Evolutionary conservation across 2,329 filamentous ascomycete genomes (phyloP), one percentile per base, ranked within the genome.

Genomic region (Pestalotiopsis sp.): DNA sequence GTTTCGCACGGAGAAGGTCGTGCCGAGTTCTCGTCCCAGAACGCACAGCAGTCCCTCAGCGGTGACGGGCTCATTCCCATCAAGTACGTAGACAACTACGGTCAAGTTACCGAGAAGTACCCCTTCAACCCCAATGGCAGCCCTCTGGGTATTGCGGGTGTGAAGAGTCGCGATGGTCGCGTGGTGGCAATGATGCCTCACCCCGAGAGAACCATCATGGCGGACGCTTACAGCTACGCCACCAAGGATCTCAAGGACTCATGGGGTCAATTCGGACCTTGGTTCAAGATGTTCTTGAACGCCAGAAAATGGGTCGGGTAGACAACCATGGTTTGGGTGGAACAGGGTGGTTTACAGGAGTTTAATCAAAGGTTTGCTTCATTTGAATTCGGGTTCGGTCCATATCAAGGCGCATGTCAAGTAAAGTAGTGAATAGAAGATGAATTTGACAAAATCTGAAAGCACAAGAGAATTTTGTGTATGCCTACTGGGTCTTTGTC

Each of bases 181-280:
- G 93, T 97, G 1, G 80, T 97, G 73, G 94, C 94, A 6, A 88
- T 97, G 83, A 97, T 98, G 94, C 95, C 95, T 70, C 94, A 97
- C 80, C 94, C 94, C 1, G 94, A 98, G 83, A 88, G 94, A n/a
- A 97, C 93, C 17, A 90, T 97, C 69, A 83, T 97, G 83, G 90
- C 89, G 68, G 93, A 93, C 69, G 91, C 94, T 70, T 90, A 87
- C 62, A 95, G 92, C 79, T 97, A 91, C 79, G 83, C 92, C 70
- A 92, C 93, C 7, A 75, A 75, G 3, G 81, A 81, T 41, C 84
- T 89, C 69, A 71, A 85, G 5, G 87, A 88, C 13, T 85, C 90
- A 70, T 95, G 92, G 92, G 93, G 92, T 36, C 91, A 94, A 73
- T 92, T 91, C 77, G 93, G 93, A 1, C 94, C 95, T 23, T 97